Conservation (phyloP, 805 yeast species). For the Wickerhamiella shivajii region DNA sequence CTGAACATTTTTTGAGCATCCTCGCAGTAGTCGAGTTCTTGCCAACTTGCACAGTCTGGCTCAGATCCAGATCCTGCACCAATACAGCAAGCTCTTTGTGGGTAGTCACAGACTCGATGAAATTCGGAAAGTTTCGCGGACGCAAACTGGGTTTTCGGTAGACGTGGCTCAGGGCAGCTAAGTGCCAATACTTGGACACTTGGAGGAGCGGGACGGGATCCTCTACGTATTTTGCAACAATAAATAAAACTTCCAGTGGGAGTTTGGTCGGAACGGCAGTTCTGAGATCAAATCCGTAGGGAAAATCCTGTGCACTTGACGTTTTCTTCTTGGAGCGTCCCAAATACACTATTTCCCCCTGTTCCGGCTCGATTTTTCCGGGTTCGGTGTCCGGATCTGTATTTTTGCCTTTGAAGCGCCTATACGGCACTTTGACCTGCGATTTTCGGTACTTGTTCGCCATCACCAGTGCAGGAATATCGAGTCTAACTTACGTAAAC, state of each 20-base stretch:
- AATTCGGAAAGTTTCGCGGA: constrained; percentile 52
- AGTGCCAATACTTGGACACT: constrained; percentile 48
- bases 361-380: constrained; percentile 4
- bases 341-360: constrained; percentile 10
- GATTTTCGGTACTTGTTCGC: constrained; percentile 82
- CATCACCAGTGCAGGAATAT: too few relatives aligned
- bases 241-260: constrained; percentile 37
- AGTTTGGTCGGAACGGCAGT: constrained; percentile 20
- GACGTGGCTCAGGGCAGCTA: constrained; percentile 44
- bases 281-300: too few relatives aligned
- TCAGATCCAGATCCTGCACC: constrained; percentile 56
- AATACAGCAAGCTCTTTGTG: constrained; percentile 34
- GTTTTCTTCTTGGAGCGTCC: constrained; percentile 5
- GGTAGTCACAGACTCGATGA: constrained; percentile 52
- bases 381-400: background rate
- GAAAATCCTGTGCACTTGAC: background rate
- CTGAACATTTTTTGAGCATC: constrained; percentile 60
- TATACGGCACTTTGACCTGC: constrained; percentile 66
- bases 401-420: constrained; percentile 42
- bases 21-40: constrained; percentile 83
- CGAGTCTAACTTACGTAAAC: too few relatives aligned
- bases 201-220: constrained; percentile 33
- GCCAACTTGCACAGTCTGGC: constrained; percentile 76
- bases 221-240: constrained; percentile 26
- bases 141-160: constrained; percentile 49